Percentiles rank a stretch among this genome's conserved stretches.
Evolutionary conservation across 805 yeast species (phyloP).

Genomic region (Candida maris): DNA sequence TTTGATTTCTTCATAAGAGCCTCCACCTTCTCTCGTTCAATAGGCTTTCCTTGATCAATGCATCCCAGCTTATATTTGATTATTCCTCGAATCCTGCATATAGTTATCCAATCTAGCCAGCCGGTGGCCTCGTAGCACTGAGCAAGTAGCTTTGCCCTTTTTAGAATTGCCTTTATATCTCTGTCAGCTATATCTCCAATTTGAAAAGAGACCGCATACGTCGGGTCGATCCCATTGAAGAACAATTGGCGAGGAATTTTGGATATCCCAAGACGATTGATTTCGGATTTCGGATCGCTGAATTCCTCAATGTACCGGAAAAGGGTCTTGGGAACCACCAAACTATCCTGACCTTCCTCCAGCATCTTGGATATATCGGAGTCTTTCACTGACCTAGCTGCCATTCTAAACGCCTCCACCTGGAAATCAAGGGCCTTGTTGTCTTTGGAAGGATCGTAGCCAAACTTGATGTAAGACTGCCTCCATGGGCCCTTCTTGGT

Average conservation of each 20-base stretch:
- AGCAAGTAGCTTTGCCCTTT: slow-evolving; percentile 34
- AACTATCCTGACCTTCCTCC: slow-evolving; percentile 21
- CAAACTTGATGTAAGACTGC: slow-evolving; percentile 73
- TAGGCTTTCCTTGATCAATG: slow-evolving; percentile 47
- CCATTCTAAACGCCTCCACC: slow-evolving; percentile 71
- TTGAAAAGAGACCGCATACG: slow-evolving; percentile 69
- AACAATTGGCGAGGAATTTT: slow-evolving; percentile 45
- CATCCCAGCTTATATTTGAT: slow-evolving; percentile 69
- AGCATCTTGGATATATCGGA: slow-evolving; percentile 21
- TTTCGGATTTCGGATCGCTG: slow-evolving; percentile 20
- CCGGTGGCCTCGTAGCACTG: slow-evolving; percentile 65
- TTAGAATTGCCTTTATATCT: slow-evolving; percentile 47
- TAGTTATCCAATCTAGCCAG: slow-evolving; percentile 66
- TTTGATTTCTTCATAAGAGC: slow-evolving; percentile 40
- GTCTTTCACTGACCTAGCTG: slow-evolving; percentile 29
- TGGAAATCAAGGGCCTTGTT: slow-evolving; percentile 61
- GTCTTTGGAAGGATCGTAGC: slow-evolving; percentile 69
- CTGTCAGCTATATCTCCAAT: slow-evolving; percentile 74
- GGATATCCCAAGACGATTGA: slow-evolving; percentile 19
- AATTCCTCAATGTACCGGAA: slow-evolving; percentile 17
- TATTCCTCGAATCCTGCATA: slow-evolving; percentile 63
- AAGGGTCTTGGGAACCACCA: slow-evolving; percentile 26
- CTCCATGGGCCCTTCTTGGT: slow-evolving; percentile 95
- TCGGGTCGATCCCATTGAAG: slow-evolving; percentile 70
- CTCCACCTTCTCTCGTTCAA: slow-evolving; percentile 40